Evolutionary conservation across 169 alveolate species (phyloP).

Genomic region (Plasmodium gonderi): DNA sequence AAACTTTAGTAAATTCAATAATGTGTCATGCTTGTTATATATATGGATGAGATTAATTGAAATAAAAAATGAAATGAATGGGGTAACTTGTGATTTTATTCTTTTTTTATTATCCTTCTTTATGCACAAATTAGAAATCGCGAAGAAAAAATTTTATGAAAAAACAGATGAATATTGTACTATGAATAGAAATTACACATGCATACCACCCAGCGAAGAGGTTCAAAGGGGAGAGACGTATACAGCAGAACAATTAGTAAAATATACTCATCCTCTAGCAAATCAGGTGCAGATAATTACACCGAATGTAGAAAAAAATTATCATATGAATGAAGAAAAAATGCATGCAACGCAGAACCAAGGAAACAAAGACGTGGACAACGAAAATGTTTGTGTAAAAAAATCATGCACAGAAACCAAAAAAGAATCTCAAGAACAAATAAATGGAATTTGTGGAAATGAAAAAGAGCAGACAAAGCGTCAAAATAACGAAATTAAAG

Average conservation of each 20-base stretch:
- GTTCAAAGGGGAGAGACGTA: background rate
- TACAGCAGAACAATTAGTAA: background rate
- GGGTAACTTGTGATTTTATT: slow-evolving; percentile 57
- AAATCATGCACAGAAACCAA: background rate
- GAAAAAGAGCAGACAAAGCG: background rate
- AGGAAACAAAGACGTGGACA: no score
- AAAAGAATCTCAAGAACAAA: background rate
- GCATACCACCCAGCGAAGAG: background rate
- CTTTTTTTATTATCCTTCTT: slow-evolving; percentile 54
- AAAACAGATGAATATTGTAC: background rate
- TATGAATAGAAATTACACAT: background rate
- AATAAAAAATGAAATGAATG: slow-evolving; percentile 28
- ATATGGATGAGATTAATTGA: slow-evolving; percentile 48
- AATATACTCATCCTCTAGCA: background rate
- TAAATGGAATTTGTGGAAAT: background rate
- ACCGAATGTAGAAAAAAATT: background rate
- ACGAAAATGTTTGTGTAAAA: no score
- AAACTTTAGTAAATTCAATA: slow-evolving; percentile 62
- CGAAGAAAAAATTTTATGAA: slow-evolving; percentile 30
- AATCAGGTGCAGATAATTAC: background rate
- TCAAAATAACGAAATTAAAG: background rate
- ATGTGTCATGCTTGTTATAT: slow-evolving; percentile 47
- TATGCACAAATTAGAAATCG: slow-evolving; percentile 16
- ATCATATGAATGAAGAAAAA: no score
- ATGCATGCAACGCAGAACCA: no score